Conservation (phyloP, 148 eudicot species). For the Fallopia convolvulus region DNA sequence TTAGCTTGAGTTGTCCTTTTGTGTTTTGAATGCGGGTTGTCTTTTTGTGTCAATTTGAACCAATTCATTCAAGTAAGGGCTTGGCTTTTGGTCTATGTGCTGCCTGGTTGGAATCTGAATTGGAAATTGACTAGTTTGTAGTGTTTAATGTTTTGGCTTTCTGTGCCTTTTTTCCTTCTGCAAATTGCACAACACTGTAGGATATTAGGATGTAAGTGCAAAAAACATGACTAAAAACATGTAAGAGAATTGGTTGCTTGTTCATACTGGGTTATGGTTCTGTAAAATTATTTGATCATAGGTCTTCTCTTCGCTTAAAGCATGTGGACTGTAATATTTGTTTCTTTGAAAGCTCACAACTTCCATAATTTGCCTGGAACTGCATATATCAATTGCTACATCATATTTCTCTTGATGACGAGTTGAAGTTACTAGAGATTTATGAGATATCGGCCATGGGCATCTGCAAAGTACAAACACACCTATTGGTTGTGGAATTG, state of each 20-base stretch:
- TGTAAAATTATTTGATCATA: not conserved
- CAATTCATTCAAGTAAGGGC: not conserved
- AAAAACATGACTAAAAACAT: not conserved
- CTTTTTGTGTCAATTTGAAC: not conserved
- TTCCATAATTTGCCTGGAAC: not conserved
- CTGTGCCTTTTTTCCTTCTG: not conserved
- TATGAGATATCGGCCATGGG: not conserved
- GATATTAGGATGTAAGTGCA: not conserved
- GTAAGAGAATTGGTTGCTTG: not conserved
- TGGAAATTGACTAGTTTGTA: not conserved
- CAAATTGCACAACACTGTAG: not conserved
- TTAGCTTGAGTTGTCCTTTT: constrained; percentile 4
- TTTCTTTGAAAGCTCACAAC: not conserved
- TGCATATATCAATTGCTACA: not conserved
- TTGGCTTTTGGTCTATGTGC: not conserved
- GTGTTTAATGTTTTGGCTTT: not conserved
- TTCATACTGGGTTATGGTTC: not conserved
- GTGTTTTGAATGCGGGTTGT: not conserved
- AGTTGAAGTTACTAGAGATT: not conserved
- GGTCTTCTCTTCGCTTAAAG: not conserved
- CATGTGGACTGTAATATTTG: not conserved
- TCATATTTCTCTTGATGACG: not conserved
- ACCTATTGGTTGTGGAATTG: not conserved
- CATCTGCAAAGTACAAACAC: not conserved
- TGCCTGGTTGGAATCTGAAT: constrained; percentile 1